Evolutionary conservation across 2,329 filamentous ascomycete species (phyloP), one percentile per base, ranked within the genome.

Genomic region (Monilinia laxa): DNA sequence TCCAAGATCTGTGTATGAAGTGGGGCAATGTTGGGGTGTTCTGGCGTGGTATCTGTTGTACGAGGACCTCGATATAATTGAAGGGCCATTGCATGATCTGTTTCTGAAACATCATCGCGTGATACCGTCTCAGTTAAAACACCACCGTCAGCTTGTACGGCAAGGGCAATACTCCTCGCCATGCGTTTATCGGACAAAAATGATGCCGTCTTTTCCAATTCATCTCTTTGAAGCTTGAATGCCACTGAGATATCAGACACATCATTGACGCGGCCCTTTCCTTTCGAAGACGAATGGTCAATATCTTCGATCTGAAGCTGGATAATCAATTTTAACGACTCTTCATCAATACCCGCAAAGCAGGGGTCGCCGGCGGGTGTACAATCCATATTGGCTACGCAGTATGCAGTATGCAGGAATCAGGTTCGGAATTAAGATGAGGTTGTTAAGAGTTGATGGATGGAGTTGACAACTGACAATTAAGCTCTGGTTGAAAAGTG

Each of bases 271-370:
- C 51, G 65, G 14, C 69, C 69, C 28, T 70, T 69, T 5, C 62
- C 67, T 25, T 65, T 66, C 6, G 20, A 45, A 38, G 54, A 25
- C 2, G 54, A 45, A 6, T 65, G 31, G 20, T 62, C 25, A 18
- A 64, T 62, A 52, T 75, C 73, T 52, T 71, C 38, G 20, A 73
- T 58, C 42, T 75, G 71, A 28, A 75, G 65, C n/a, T 73, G 67
- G 25, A 74, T 55, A 10, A 74, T 70, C 6, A 72, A 35, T 1
- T 66, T 66, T 9, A 66, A 68, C 5, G 70, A 70, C 11, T 65
- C 68, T 12, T 71, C 67, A 28, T 74, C 73, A 9, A 71, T 62
- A 18, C 16, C 42, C 0, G 20, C 28, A 35, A 47, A 58, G 16
- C 18, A 58, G n/a, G 45, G 5, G 31, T 35, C 31, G 7, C 31